These are phyloP conservation scores for Candida tropicalis DNA, from an alignment of 1,139 yeast genomes.

Conservation along the genomic window DNA sequence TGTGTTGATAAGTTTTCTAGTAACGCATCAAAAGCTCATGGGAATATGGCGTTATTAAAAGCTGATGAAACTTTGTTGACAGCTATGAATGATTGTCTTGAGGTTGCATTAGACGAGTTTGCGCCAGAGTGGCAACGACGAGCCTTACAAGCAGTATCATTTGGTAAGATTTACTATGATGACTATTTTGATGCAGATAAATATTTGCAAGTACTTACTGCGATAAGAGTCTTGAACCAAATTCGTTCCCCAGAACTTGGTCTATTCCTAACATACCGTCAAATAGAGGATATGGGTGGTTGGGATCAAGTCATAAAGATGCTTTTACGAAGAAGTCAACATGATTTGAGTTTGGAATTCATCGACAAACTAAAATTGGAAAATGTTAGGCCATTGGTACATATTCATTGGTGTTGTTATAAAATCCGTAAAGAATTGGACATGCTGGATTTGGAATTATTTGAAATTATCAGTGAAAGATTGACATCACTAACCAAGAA, in stretches of 20 bases:
- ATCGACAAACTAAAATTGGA: constrained; percentile 51
- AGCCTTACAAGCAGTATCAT: constrained; percentile 76
- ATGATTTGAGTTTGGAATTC: constrained; percentile 64
- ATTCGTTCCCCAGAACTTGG: constrained; percentile 68
- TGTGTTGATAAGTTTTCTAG: constrained; percentile 72
- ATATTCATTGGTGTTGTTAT: constrained; percentile 79
- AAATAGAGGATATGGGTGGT: constrained; percentile 55
- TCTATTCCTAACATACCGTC: constrained; percentile 61
- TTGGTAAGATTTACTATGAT: constrained; percentile 73
- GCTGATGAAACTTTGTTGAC: constrained; percentile 52
- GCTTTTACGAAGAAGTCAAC: constrained; percentile 61
- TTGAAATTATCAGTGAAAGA: constrained; percentile 50
- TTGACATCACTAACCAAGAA: constrained; percentile 28
- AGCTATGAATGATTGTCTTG: constrained; percentile 74
- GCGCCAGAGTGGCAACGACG: constrained; percentile 79
- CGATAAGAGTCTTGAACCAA: constrained; percentile 69
- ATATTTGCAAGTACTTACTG: constrained; percentile 63
- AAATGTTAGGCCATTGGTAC: constrained; percentile 56
- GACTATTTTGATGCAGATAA: constrained; percentile 53
- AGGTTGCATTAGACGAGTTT: constrained; percentile 78
- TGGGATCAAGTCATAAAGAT: constrained; percentile 58
- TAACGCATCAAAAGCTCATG: constrained; percentile 84
- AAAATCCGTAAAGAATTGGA: constrained; percentile 61
- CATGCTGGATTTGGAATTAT: constrained; percentile 60
- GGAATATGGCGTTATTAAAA: constrained; percentile 61